Evolutionary conservation across 495 filamentous ascomycete species (phyloP), one percentile per base, ranked within the genome.

Genomic region (Tuber microsphaerosporum): DNA sequence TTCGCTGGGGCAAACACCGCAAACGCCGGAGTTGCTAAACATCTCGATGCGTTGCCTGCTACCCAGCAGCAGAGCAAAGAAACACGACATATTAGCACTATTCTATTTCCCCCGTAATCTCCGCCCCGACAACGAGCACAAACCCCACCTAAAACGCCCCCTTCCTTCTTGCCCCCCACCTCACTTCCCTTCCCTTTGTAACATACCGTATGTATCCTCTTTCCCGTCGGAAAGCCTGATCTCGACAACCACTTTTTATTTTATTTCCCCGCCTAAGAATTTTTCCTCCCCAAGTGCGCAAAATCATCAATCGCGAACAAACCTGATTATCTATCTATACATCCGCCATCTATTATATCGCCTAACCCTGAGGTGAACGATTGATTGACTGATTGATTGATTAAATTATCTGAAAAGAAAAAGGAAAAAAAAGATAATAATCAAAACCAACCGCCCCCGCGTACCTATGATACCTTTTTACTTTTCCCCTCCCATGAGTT

Each of bases 91-190:
- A 20, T 51, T 51, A 51, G 48, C 22, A n/a, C 22, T 20, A 51
- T 51, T 51, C 8, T 51, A 51, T 51, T n/a, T 51, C 46, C 46
- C 48, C 8, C 42, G 41, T 43, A 43, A 43, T 43, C 42, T 12
- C 42, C 42, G 42, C 42, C 42, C 42, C 42, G 10, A 43, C 42
- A 43, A 12, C 42, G 20, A 51, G 22, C 22, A 51, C 51, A 61
- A 61, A 31, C 51, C 51, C 51, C 51, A 61, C 51, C 51, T 10
- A 61, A 61, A 61, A 61, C 51, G 51, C 51, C 51, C 51, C 51
- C 51, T 51, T 51, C 51, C n/a, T 51, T 5, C 48, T 19, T 61
- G 14, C 51, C 20, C 48, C 8, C 46, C 42, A 43, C 8, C 10
- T 43, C 42, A 43, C 9, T 43, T 43, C 42, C 42, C 4, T 61